phyloP scores from a whole-genome alignment of 2,329 filamentous ascomycete genomes.

The Fusarium torreyae region DNA sequence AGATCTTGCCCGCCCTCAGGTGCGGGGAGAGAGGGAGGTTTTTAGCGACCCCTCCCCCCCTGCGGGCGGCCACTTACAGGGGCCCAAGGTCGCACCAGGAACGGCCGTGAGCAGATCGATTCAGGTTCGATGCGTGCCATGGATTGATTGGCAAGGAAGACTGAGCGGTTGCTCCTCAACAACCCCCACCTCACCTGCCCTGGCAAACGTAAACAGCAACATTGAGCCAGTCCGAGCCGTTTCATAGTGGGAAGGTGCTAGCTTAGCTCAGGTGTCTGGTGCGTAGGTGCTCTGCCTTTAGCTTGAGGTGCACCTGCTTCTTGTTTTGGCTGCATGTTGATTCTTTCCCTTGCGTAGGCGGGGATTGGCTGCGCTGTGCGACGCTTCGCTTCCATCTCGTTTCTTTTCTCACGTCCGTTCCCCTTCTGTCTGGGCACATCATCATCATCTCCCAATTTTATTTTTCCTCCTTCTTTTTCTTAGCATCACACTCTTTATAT shows the following conservation, averaged over 20 bases:
- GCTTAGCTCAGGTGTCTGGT: slow-evolving; percentile 2
- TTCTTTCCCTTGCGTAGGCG: slow-evolving; percentile 34
- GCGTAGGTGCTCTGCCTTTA: slow-evolving; percentile 13
- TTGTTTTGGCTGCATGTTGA: slow-evolving; percentile 40
- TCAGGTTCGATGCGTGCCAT: slow-evolving; percentile 28
- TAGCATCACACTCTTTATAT: slow-evolving; percentile 16
- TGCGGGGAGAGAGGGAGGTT: slow-evolving; percentile 33
- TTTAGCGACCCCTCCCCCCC: slow-evolving; percentile 26
- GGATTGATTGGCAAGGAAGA: slow-evolving; percentile 38
- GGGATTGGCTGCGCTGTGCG: slow-evolving; percentile 38
- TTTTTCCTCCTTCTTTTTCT: slow-evolving; percentile 8
- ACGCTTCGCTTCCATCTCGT: slow-evolving; percentile 19
- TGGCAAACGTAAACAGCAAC: slow-evolving; percentile 43
- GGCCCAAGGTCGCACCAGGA: slow-evolving; percentile 45
- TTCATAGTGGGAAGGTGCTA: slow-evolving; percentile 36
- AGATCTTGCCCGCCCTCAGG: slow-evolving; percentile 22
- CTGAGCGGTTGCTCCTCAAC: slow-evolving; percentile 47
- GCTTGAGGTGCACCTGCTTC: slow-evolving; percentile 32
- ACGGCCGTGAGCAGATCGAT: slow-evolving; percentile 37
- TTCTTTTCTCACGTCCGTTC: slow-evolving; percentile 31
- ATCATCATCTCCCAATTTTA: slow-evolving; percentile 19
- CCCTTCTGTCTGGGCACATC: slow-evolving; percentile 24
- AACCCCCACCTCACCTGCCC: slow-evolving; percentile 41
- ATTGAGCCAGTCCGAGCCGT: slow-evolving; percentile 10
- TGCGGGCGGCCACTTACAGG: slow-evolving; percentile 33